Evolutionary conservation across 2,329 filamentous ascomycete species (phyloP), one percentile per base, ranked within the genome.

Genomic region (Ascochyta pisi): DNA sequence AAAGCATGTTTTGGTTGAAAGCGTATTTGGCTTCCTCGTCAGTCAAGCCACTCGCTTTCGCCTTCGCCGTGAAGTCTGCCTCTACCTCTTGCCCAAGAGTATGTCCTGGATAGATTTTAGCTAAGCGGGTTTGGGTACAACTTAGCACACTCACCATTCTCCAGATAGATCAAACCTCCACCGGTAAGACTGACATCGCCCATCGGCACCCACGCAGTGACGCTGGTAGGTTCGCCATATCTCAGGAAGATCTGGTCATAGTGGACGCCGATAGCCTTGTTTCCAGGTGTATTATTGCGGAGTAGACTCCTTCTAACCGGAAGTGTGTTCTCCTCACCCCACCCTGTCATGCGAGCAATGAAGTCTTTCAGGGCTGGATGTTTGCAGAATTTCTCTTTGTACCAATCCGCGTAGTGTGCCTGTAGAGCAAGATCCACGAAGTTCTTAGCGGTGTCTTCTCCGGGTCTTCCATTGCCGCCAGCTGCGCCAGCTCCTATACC

Each of bases 201-300:
- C 59, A 86, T 83, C 0, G 83, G 81, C 0, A 86, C 79, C 84
- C 84, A 86, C 0, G 82, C 83, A 3, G 84, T 86, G 0, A 86
- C 71, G 27, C 77, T 79, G 0, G 82, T 84, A 1, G 81, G 79
- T 45, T 84, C 83, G 1, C 83, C 84, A 63, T 84, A 67, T 1
- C 83, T 69, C 43, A 86, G 67, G 62, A 86, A 86, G 22, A 82
- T 84, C 70, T 86, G 83, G 62, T 86, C 84, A 61, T 86, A 86
- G 57, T 86, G 84, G 3, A 86, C 84, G 0, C 84, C 83, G 57
- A 85, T 86, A 0, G 83, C 82, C 59, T 83, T 82, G 44, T 82
- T 84, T 0, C 79, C 78, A 0, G 84, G 84, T 0, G 81, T 82
- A 60, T 85, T 86, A 59, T 86, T 86, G 34, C 84, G 73, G 48